A percentile compares a stretch with the other conserved stretches of the same genome.
These are phyloP conservation scores for Dictyostelium citrinum DNA, from an alignment of 78 protist species.

Conservation along the genomic window DNA sequence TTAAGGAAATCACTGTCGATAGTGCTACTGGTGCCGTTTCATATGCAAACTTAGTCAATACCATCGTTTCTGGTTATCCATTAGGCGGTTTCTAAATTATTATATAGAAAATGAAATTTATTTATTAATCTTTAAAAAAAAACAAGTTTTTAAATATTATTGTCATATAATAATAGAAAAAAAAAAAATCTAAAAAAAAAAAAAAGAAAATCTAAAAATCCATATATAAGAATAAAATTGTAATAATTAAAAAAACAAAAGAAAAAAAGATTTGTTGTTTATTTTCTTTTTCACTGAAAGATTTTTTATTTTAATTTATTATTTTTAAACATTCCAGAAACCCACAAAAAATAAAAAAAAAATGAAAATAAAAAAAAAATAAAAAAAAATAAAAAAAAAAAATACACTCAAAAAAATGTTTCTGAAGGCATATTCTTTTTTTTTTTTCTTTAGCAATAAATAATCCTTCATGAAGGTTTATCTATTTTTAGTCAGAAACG, in stretches of 20 bases:
- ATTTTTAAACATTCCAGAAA: background rate
- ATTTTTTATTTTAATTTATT: no score
- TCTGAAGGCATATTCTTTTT: background rate
- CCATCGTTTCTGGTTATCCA: constrained; percentile 55
- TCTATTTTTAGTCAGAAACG: background rate
- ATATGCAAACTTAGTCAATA: constrained; percentile 17
- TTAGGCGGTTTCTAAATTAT: background rate
- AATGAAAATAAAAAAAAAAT: background rate
- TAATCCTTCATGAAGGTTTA: background rate
- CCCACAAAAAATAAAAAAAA: background rate
- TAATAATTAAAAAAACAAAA: background rate
- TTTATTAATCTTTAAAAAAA: background rate
- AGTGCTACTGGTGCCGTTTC: constrained; percentile 22
- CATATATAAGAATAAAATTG: background rate
- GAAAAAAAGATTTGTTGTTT: background rate
- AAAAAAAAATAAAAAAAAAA: background rate
- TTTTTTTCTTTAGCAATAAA: background rate
- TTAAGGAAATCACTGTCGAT: constrained; percentile 44
- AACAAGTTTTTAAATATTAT: background rate
- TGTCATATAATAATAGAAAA: background rate
- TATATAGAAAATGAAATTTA: background rate
- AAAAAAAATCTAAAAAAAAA: background rate
- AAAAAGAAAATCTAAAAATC: background rate
- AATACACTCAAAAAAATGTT: background rate
- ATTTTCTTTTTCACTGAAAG: no score